Conservation (phyloP, 192 early-diverging fungal genomes). For the Podila epicladia region DNA sequence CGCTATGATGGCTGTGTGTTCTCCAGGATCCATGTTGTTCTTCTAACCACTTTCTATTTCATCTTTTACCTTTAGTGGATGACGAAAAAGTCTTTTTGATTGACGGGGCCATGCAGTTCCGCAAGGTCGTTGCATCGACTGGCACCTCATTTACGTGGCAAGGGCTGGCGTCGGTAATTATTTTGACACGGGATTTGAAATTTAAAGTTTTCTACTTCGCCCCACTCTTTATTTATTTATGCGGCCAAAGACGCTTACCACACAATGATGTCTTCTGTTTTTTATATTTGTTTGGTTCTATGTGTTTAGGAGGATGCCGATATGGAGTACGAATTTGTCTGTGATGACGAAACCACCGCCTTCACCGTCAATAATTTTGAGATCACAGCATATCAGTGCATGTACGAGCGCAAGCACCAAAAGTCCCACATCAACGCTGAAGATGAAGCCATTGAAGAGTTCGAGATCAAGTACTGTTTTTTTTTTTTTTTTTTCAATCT, state of each 20-base stretch:
- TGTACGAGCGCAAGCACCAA: slow-evolving; percentile 66
- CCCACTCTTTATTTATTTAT: not conserved
- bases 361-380: slow-evolving; percentile 63
- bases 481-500: not conserved
- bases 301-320: slow-evolving; percentile 43
- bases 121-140: slow-evolving; percentile 40
- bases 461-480: slow-evolving; percentile 48
- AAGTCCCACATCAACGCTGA: slow-evolving; percentile 57
- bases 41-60: not conserved
- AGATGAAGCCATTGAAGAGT: slow-evolving; percentile 64
- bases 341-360: slow-evolving; percentile 50
- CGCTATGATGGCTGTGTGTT: not conserved
- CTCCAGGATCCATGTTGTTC: not conserved
- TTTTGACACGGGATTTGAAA: not conserved
- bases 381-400: slow-evolving; percentile 68
- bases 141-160: slow-evolving; percentile 61
- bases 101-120: slow-evolving; percentile 63
- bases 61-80: slow-evolving; percentile 45
- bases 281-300: slow-evolving; percentile 3
- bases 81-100: slow-evolving; percentile 80
- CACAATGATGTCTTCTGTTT: not conserved
- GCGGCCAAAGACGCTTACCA: not conserved
- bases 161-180: slow-evolving; percentile 56
- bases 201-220: not conserved
- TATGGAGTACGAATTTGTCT: slow-evolving; percentile 57